These are phyloP conservation scores for Miamiensis avidus DNA, from an alignment of 169 alveolate species.

Conservation along the genomic window DNA sequence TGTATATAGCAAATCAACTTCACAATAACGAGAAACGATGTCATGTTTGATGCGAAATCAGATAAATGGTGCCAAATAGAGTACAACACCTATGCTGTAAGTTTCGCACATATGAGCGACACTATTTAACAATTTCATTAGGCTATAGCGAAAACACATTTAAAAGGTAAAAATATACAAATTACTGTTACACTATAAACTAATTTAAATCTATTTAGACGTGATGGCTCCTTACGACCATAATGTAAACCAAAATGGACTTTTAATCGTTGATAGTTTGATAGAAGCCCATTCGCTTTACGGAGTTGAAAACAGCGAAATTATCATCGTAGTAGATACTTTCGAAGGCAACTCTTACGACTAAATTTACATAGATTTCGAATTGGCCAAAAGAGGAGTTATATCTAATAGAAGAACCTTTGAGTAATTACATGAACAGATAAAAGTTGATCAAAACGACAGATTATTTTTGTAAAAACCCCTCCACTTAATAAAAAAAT, in stretches of 20 bases:
- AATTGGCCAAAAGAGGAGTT: constrained; percentile 26
- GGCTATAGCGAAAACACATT: constrained; percentile 11
- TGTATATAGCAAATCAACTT: constrained; percentile 9
- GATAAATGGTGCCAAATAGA: constrained; percentile 38
- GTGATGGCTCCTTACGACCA: neutral
- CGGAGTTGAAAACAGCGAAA: constrained; percentile 4
- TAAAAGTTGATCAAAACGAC: constrained; percentile 16
- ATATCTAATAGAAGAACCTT: constrained; percentile 33
- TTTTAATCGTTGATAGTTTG: constrained; percentile 15
- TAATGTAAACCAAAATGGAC: neutral
- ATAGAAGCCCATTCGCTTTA: constrained; percentile 20
- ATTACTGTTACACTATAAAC: neutral
- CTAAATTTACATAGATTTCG: constrained; percentile 28
- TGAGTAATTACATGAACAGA: constrained; percentile 5
- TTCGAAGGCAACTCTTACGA: constrained; percentile 43
- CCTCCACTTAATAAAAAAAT: neutral
- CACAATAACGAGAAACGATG: constrained; percentile 35
- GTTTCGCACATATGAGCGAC: constrained; percentile 30
- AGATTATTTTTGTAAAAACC: constrained; percentile 16
- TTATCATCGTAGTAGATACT: constrained; percentile 25
- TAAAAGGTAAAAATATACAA: constrained; percentile 1
- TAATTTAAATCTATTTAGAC: neutral
- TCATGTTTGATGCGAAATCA: constrained; percentile 19
- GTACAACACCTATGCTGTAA: constrained; percentile 24
- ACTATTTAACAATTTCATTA: constrained; percentile 21